These are phyloP conservation scores for Eucommia ulmoides DNA, from an alignment of 257 asterid species.

Conservation along the genomic window DNA sequence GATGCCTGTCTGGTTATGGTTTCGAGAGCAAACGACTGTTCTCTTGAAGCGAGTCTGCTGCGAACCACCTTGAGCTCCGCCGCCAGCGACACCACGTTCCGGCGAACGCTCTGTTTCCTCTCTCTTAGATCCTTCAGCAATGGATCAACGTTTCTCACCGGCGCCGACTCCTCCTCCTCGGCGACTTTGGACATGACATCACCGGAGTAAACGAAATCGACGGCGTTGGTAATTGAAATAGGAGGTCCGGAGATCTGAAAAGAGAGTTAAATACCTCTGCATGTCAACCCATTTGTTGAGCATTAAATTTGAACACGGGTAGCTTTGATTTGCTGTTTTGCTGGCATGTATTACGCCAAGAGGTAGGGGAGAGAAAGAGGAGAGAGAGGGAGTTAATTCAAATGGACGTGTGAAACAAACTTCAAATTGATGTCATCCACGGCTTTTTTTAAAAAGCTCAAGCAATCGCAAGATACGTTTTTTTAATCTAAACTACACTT, in stretches of 20 bases:
- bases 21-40: slow-evolving; percentile 42
- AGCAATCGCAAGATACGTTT: no score
- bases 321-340: no score
- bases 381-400: not conserved
- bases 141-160: slow-evolving; percentile 50
- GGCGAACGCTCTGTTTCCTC: slow-evolving; percentile 72
- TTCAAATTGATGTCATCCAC: not conserved
- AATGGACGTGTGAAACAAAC: not conserved
- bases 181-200: no score
- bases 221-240: not conserved
- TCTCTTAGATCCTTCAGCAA: slow-evolving; percentile 70
- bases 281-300: slow-evolving; percentile 35
- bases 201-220: not conserved
- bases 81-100: slow-evolving; percentile 75
- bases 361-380: not conserved
- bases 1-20: slow-evolving; percentile 50
- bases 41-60: slow-evolving; percentile 53
- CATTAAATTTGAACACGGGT: slow-evolving; percentile 25
- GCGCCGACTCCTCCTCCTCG: no score
- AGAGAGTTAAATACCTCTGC: slow-evolving; percentile 13
- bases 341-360: no score
- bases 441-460: not conserved
- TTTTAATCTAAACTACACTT: no score
- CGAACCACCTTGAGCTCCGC: slow-evolving; percentile 80
- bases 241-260: not conserved